phyloP scores from a whole-genome alignment of 2,329 filamentous ascomycete species.

The Colletotrichum sp. region DNA sequence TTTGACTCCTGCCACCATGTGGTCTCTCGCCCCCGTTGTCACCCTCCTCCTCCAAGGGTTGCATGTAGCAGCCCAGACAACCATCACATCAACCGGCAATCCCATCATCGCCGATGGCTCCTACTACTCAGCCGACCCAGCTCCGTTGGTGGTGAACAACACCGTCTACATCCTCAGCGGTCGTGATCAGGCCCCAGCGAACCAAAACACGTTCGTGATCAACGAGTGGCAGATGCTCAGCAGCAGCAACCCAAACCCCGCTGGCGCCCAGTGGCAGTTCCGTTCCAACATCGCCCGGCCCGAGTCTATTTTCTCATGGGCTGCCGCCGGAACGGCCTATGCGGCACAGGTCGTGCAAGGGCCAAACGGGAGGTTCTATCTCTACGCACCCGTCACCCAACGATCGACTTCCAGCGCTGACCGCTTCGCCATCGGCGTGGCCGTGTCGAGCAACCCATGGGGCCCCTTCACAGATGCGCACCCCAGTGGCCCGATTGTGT shows the following conservation, averaged over 20 bases:
- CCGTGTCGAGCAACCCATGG: slow-evolving; percentile 34
- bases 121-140: slow-evolving; percentile 43
- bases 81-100: slow-evolving; percentile 35
- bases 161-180: slow-evolving; percentile 42
- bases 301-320: slow-evolving; percentile 38
- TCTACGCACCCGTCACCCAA: slow-evolving; percentile 39
- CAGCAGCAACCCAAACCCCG: slow-evolving; percentile 29
- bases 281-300: slow-evolving; percentile 34
- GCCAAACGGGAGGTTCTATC: slow-evolving; percentile 36
- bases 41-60: background rate
- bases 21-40: background rate
- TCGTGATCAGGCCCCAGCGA: slow-evolving; percentile 33
- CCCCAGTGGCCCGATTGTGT: slow-evolving; percentile 38
- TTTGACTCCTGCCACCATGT: background rate
- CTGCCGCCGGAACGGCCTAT: slow-evolving; percentile 35
- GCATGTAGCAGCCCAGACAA: slow-evolving; percentile 14
- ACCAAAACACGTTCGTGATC: slow-evolving; percentile 38
- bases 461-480: slow-evolving; percentile 41
- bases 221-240: slow-evolving; percentile 41
- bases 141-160: slow-evolving; percentile 38
- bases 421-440: slow-evolving; percentile 42
- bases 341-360: slow-evolving; percentile 40
- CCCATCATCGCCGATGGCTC: slow-evolving; percentile 40
- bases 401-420: slow-evolving; percentile 30
- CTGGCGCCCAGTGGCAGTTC: slow-evolving; percentile 36